Percentiles rank a stretch among this genome's conserved stretches.
These are phyloP conservation scores for Camelina hispida DNA, from an alignment of 345 rosid genomes.

Conservation along the genomic window DNA sequence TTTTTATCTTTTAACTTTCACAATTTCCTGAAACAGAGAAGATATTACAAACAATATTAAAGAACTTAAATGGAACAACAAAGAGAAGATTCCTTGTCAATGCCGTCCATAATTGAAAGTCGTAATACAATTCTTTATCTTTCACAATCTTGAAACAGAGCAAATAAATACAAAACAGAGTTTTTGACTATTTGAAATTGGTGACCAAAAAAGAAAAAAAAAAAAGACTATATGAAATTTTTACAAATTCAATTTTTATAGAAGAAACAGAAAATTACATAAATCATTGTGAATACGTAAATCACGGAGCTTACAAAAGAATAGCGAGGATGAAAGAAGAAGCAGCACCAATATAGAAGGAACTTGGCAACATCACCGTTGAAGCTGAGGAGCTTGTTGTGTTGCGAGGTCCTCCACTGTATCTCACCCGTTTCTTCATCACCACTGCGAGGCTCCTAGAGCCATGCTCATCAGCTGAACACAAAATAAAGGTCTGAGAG, in stretches of 20 bases:
- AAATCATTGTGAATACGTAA: neutral
- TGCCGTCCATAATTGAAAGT: no score
- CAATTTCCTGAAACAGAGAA: neutral
- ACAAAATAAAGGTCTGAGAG: slow-evolving; percentile 30
- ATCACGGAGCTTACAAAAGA: slow-evolving; percentile 5
- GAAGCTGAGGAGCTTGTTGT: slow-evolving; percentile 33
- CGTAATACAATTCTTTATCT: neutral
- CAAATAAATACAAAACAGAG: neutral
- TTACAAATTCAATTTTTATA: no score
- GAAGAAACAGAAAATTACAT: no score
- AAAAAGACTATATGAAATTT: no score
- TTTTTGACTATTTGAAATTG: neutral
- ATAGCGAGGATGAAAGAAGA: slow-evolving; percentile 29
- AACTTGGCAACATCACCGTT: slow-evolving; percentile 13
- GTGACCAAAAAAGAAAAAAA: no score
- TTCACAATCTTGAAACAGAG: slow-evolving; percentile 2
- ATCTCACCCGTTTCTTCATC: slow-evolving; percentile 9
- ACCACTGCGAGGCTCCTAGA: slow-evolving; percentile 35
- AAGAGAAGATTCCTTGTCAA: no score
- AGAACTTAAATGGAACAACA: no score
- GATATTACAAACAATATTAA: no score
- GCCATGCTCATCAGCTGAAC: slow-evolving; percentile 37
- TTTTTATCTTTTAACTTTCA: neutral
- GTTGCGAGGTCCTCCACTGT: slow-evolving; percentile 25
- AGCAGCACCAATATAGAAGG: slow-evolving; percentile 27